Conservation (phyloP, 2,329 filamentous ascomycete genomes). For the Sporothrix euskadiensis region DNA sequence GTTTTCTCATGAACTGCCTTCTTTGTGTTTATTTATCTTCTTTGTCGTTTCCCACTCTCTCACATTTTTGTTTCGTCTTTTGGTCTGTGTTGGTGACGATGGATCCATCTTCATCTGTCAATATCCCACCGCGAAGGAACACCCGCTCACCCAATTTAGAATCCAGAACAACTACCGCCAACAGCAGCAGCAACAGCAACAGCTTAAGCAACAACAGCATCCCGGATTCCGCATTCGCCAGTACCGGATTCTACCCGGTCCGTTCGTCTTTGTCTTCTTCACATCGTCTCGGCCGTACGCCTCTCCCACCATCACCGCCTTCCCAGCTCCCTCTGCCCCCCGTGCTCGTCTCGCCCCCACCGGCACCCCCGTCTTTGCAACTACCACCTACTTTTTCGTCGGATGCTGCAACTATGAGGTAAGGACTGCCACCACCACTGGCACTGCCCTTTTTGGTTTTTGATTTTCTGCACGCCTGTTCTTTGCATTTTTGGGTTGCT, state of each 20-base stretch:
- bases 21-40: slow-evolving; percentile 3
- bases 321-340: slow-evolving; percentile 10
- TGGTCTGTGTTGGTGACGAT: slow-evolving; percentile 32
- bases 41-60: not conserved
- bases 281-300: not conserved
- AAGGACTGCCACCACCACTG: not conserved
- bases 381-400: slow-evolving; percentile 9
- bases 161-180: slow-evolving; percentile 30
- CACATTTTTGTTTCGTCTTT: not conserved
- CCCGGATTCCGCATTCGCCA: not conserved
- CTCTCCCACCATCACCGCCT: slow-evolving; percentile 32
- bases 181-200: not conserved
- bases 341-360: slow-evolving; percentile 15
- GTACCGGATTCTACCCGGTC: slow-evolving; percentile 1
- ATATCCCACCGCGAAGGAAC: slow-evolving; percentile 36
- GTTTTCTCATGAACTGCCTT: not conserved
- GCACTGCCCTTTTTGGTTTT: not conserved
- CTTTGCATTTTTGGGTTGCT: not conserved
- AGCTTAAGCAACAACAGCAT: slow-evolving; percentile 2
- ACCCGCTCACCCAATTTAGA: slow-evolving; percentile 40
- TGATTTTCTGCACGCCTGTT: not conserved
- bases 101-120: slow-evolving; percentile 36
- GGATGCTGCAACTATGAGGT: slow-evolving; percentile 32
- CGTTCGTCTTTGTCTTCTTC: not conserved
- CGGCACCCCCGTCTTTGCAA: not conserved